Conservation (phyloP, 352 stramenopile genomes). For the Stramenopiles sp. region DNA sequence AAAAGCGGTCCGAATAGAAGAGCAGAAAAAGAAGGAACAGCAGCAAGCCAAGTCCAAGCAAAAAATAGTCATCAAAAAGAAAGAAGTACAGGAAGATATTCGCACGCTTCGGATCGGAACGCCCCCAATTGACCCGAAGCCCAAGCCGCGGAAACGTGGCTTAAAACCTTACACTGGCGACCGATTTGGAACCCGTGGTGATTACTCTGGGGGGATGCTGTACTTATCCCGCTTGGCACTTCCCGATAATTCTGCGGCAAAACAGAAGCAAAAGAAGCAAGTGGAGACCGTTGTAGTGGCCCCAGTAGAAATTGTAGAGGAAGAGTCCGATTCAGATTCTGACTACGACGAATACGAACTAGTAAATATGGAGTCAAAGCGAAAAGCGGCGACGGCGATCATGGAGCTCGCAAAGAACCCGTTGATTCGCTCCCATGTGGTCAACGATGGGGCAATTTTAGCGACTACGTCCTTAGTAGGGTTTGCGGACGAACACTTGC, state of each 20-base stretch:
- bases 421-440: neutral
- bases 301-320: neutral
- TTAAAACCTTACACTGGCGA: neutral
- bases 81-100: neutral
- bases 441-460: neutral
- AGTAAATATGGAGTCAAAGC: neutral
- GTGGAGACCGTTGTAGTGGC: neutral
- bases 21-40: neutral
- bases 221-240: neutral
- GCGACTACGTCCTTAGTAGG: neutral
- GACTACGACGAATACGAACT: neutral
- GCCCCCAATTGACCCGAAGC: neutral
- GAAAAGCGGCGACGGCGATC: neutral
- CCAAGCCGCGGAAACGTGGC: neutral
- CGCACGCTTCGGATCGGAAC: neutral
- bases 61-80: neutral
- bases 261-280: neutral
- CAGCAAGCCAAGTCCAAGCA: neutral
- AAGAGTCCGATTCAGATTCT: neutral
- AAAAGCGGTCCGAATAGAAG: neutral
- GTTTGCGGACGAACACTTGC: neutral
- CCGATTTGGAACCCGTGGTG: neutral
- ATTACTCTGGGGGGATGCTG: neutral
- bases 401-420: neutral
- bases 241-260: neutral